Evolutionary conservation across 2,329 filamentous ascomycete genomes (phyloP).

Genomic region (Fusarium odoratissimum): DNA sequence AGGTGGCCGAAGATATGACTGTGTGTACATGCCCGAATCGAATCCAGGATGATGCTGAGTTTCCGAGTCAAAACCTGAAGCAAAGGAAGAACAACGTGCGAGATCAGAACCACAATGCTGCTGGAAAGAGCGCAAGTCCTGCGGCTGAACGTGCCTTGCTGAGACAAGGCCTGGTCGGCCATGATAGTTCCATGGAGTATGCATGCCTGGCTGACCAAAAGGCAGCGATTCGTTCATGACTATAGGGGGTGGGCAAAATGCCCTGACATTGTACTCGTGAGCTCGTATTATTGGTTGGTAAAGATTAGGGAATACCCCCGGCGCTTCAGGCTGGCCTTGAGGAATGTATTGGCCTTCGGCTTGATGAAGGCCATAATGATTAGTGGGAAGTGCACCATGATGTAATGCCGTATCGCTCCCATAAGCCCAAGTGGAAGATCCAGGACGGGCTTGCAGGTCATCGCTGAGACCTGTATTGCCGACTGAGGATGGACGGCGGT

Average conservation of each 20-base stretch:
- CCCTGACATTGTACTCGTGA: constrained; percentile 53
- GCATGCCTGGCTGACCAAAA: constrained; percentile 47
- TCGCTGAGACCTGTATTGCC: constrained; percentile 28
- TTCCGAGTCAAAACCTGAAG: constrained; percentile 15
- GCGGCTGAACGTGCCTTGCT: constrained; percentile 25
- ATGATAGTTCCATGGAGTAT: constrained; percentile 39
- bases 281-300: constrained; percentile 51
- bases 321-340: constrained; percentile 28
- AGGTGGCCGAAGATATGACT: constrained; percentile 15
- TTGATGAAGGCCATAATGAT: constrained; percentile 22
- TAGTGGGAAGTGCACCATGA: constrained; percentile 24
- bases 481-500: constrained; percentile 23
- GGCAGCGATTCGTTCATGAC: constrained; percentile 47
- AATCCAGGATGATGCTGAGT: constrained; percentile 11
- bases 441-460: constrained; percentile 20
- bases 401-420: constrained; percentile 20
- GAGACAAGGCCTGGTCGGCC: constrained; percentile 10
- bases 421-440: constrained; percentile 32
- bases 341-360: constrained; percentile 28
- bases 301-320: constrained; percentile 32
- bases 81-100: constrained; percentile 20
- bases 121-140: constrained; percentile 17
- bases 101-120: constrained; percentile 24
- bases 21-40: constrained; percentile 7
- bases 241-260: constrained; percentile 53